These are phyloP conservation scores for Trametes coccinea DNA, from an alignment of 768 basidiomycete species.

Conservation along the genomic window DNA sequence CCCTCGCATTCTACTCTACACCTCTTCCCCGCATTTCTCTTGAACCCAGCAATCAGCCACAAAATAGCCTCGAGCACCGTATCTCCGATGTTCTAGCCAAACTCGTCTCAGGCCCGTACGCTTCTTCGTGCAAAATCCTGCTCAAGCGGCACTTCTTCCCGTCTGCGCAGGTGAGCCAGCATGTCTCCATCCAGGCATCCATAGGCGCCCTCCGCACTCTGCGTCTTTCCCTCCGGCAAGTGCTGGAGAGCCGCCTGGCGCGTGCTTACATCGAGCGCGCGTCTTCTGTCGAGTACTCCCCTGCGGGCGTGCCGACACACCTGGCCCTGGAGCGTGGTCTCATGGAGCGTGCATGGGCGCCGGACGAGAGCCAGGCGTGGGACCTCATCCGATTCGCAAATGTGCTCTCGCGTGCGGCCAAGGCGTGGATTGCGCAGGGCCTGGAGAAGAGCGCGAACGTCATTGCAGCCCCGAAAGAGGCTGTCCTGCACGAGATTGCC, in stretches of 20 bases:
- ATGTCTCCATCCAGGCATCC: slow-evolving; percentile 28
- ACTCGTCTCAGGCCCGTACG: slow-evolving; percentile 66
- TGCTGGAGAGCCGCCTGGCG: slow-evolving; percentile 61
- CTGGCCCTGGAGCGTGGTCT: slow-evolving; percentile 62
- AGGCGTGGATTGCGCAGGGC: slow-evolving; percentile 54
- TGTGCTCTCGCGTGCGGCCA: slow-evolving; percentile 53
- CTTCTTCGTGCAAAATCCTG: slow-evolving; percentile 62
- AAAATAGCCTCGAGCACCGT: slow-evolving; percentile 49
- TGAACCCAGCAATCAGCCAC: slow-evolving; percentile 36
- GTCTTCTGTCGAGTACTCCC: slow-evolving; percentile 51
- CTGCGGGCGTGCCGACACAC: slow-evolving; percentile 58
- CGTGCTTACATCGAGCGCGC: slow-evolving; percentile 64
- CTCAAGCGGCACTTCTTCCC: slow-evolving; percentile 62
- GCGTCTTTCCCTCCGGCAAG: slow-evolving; percentile 62
- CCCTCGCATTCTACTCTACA: slow-evolving; percentile 61
- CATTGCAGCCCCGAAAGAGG: slow-evolving; percentile 26
- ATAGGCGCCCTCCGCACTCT: slow-evolving; percentile 48
- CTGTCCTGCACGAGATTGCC: slow-evolving; percentile 66
- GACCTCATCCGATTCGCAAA: slow-evolving; percentile 60
- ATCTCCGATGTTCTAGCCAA: slow-evolving; percentile 57
- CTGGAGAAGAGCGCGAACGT: slow-evolving; percentile 31
- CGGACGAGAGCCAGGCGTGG: slow-evolving; percentile 66
- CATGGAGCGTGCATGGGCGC: slow-evolving; percentile 74
- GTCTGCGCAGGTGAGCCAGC: slow-evolving; percentile 28
- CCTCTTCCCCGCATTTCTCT: slow-evolving; percentile 71